Base-by-base conservation (phyloP, 305 asterid genomes). In the Andrographis paniculata region DNA sequence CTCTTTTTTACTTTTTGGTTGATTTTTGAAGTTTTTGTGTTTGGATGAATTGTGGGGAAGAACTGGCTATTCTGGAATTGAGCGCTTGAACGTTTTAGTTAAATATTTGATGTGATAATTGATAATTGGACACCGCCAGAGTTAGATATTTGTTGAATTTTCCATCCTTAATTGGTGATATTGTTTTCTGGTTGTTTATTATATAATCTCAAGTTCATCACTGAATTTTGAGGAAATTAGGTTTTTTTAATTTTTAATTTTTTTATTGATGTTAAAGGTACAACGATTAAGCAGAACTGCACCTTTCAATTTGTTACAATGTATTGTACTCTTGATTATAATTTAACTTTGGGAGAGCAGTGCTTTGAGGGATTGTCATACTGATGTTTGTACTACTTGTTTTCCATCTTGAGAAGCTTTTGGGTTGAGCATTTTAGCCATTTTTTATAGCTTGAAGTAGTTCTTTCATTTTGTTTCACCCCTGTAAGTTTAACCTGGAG, bases 111-210 rank as follows among this genome's bases (percentile, higher is more conserved):
- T 40, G 28, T 11, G 44, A 12, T 36, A 13, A 24, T 21, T 51
- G 6, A 33, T 33, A 33, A n/a, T 11, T 1, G 52, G 39, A 35
- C n/a, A 45, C 7, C n/a, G 69, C 82, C 4, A 73, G 63, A 69
- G 70, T 21, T 9, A 71, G 68, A 68, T 53, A 23, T 28, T 31
- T 23, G 19, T 50, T 51, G 24, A 17, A 22, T 27, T 9, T 40
- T 48, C 27, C 37, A 20, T 18, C 20, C 30, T 27, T 35, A 6
- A 38, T 37, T 19, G 28, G 48, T 11, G 43, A 33, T 45, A 3
- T 45, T 38, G 6, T 45, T n/a, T 27, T 18, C 1, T 14, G 13
- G 20, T 48, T 21, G 17, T 53, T 20, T 2, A 44, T 47, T 47
- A 30, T 36, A 54, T 31, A 33, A 7, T 6, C n/a, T 33, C n/a